phyloP scores from a whole-genome alignment of 768 basidiomycete species.

The Suillus subluteus region DNA sequence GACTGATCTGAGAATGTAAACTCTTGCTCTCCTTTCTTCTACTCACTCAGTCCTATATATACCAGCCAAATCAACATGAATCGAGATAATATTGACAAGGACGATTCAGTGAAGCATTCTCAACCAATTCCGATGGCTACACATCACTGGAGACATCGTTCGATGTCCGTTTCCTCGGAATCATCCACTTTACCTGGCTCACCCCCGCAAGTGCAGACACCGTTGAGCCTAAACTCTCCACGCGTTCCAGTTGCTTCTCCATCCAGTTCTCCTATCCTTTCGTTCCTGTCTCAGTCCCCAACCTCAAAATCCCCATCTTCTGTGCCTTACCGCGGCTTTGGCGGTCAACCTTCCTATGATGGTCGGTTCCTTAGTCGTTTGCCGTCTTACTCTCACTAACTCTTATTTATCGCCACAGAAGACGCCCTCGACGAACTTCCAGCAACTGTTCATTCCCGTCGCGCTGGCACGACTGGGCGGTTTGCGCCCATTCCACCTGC shows the following conservation, averaged over 20 bases:
- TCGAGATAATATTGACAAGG: constrained; percentile 12
- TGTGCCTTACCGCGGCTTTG: constrained; percentile 62
- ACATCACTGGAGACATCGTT: constrained; percentile 53
- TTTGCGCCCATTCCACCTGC: constrained; percentile 50
- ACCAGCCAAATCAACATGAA: constrained; percentile 22
- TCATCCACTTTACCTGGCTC: constrained; percentile 60
- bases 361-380: constrained; percentile 42
- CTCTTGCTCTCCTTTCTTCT: constrained; percentile 10
- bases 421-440: constrained; percentile 47
- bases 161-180: constrained; percentile 63
- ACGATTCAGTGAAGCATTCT: constrained; percentile 51
- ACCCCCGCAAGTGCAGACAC: constrained; percentile 55
- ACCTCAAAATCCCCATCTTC: constrained; percentile 50
- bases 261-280: constrained; percentile 70
- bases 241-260: constrained; percentile 55
- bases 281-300: constrained; percentile 66
- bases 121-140: constrained; percentile 66
- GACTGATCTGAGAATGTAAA: constrained; percentile 12
- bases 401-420: constrained; percentile 29
- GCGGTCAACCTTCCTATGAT: constrained; percentile 61
- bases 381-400: neutral
- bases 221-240: constrained; percentile 44
- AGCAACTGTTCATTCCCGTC: constrained; percentile 54
- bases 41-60: neutral
- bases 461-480: constrained; percentile 60